These are phyloP conservation scores for Tetracladium marchalianum DNA, from an alignment of 495 filamentous ascomycete species.

Conservation along the genomic window DNA sequence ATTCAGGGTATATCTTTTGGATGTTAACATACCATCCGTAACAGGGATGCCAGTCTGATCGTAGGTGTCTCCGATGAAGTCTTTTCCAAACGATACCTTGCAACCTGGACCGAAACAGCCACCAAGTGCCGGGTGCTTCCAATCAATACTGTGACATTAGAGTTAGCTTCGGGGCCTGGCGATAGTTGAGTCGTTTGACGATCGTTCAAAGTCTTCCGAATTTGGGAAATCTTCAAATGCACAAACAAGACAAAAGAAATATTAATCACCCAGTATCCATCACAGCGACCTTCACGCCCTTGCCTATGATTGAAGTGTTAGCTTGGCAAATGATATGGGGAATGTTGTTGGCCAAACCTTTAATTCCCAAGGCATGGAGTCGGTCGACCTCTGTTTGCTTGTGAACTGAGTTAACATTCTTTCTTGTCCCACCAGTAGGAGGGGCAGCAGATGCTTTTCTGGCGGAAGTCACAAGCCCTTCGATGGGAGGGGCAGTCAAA, in stretches of 20 bases:
- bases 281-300: slow-evolving; percentile 7
- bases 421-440: not conserved
- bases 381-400: slow-evolving; percentile 4
- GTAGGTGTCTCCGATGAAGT: slow-evolving; percentile 43
- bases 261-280: slow-evolving; percentile 17
- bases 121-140: slow-evolving; percentile 46
- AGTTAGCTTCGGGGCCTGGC: not conserved
- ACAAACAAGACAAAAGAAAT: not conserved
- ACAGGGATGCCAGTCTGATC: slow-evolving; percentile 28
- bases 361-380: slow-evolving; percentile 4
- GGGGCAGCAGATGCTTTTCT: not conserved
- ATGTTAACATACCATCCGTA: slow-evolving; percentile 29
- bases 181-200: too few species aligned
- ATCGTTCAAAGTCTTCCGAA: too few species aligned
- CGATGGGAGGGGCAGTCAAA: too few species aligned
- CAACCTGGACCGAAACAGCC: slow-evolving; percentile 46
- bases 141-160: slow-evolving; percentile 32
- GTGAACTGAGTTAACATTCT: not conserved
- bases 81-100: slow-evolving; percentile 41
- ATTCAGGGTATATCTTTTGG: too few species aligned
- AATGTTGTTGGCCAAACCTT: not conserved
- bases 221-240: too few species aligned
- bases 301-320: not conserved
- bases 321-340: too few species aligned
- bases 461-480: not conserved